Percentiles rank a stretch among this genome's conserved stretches.
These are phyloP conservation scores for Leccinum variicolor DNA, from an alignment of 768 basidiomycete genomes.

Conservation along the genomic window DNA sequence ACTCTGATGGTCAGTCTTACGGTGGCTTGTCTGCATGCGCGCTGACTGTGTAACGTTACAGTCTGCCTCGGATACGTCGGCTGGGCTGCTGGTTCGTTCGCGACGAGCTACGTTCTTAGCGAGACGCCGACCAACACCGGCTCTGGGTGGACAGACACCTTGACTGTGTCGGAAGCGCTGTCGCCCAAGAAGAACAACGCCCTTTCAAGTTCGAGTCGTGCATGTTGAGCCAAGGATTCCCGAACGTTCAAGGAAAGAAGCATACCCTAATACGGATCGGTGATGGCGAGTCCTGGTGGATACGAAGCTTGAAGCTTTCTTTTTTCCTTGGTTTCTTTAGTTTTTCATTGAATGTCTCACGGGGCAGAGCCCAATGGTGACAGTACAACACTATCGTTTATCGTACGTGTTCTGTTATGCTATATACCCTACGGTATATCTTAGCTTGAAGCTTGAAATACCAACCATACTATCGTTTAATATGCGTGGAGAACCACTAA, in stretches of 20 bases:
- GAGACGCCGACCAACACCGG: slow-evolving; percentile 31
- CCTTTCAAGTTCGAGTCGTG: slow-evolving; percentile 1
- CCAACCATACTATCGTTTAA: background rate
- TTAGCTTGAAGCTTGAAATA: background rate
- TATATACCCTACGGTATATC: background rate
- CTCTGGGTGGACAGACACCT: slow-evolving; percentile 35
- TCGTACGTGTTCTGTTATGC: background rate
- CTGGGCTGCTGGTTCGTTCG: slow-evolving; percentile 61
- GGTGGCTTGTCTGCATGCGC: background rate
- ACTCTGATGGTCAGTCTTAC: slow-evolving; percentile 43
- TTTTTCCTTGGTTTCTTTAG: background rate
- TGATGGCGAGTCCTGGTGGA: background rate
- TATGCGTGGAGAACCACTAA: slow-evolving; percentile 6
- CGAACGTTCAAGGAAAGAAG: background rate
- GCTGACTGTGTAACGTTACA: slow-evolving; percentile 12
- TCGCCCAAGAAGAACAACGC: slow-evolving; percentile 17
- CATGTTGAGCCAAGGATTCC: background rate
- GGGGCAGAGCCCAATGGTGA: background rate
- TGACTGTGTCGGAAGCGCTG: slow-evolving; percentile 34
- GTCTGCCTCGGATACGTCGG: slow-evolving; percentile 53
- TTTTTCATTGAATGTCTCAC: background rate
- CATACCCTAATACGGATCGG: background rate
- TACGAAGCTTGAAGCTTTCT: background rate
- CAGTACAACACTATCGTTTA: background rate
- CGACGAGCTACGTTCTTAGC: slow-evolving; percentile 32